Base-by-base conservation (phyloP, 257 asterid species). In the Jacaranda copaia region DNA sequence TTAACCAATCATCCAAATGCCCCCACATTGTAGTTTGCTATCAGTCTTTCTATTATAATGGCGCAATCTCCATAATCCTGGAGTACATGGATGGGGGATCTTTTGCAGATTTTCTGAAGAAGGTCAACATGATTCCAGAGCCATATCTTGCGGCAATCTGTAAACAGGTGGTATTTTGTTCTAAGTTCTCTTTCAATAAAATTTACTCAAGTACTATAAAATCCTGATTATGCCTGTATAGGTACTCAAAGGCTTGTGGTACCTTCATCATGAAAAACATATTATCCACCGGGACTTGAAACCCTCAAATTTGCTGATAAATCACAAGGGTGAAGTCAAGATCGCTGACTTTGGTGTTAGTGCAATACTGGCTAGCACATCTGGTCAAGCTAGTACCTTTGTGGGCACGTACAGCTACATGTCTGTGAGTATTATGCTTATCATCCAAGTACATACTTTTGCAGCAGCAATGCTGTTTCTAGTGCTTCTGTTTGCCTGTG, bases 241-340 rank as follows among this genome's bases (percentile, higher is more conserved):
- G 97, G 97, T 92, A 56, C 96, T 92, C 74, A 88, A 89, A 87
- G 97, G 97, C 71, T 75, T 92, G 84, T 90, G 93, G 97, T 92
- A 90, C 84, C 97, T 92, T 77, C 97, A 92, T 80, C 96, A 89
- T 65, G 95, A 90, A 75, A 92, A 90, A 58, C 97, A 92, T 79
- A 81, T 92, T 32, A 87, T 92, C 73, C 97, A 90, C 86, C 81
- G 97, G 81, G 97, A 92, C 80, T 52, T 92, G 80, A 92, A 92
- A 73, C 97, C 97, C 53, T 90, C 96, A n/a, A 92, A 92, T 83
- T 82, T 92, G 85, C 91, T 92, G 0, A 81, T 89, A 80, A 92
- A 92, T 68, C 97, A 90, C 81, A 78, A 85, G 79, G 97, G 97
- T 74, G 97, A 92, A 86, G 96, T 92, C 80, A 92, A 92, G 86